phyloP scores from a whole-genome alignment of 1,139 yeast species.

The Saccharomyces hybrid region DNA sequence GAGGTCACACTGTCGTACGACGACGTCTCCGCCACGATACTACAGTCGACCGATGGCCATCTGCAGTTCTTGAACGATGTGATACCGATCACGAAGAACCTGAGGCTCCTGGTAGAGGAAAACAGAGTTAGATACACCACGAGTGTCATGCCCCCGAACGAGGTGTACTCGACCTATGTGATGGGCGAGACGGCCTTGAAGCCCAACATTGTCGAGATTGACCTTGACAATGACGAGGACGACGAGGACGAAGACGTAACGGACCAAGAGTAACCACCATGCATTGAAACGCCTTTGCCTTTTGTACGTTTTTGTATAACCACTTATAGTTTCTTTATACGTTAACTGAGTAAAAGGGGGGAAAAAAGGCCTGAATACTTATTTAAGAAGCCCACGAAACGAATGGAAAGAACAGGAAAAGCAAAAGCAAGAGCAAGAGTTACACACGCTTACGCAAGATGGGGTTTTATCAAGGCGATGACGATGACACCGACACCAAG shows the following conservation, averaged over 20 bases:
- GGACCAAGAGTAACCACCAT: background rate
- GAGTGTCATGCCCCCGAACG: background rate
- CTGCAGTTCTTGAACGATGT: slow-evolving; percentile 60
- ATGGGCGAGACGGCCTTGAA: slow-evolving; percentile 4
- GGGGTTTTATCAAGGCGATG: slow-evolving; percentile 16
- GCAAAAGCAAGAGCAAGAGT: background rate
- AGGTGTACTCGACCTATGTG: background rate
- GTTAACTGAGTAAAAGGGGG: background rate
- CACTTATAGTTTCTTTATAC: background rate
- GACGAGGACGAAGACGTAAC: background rate
- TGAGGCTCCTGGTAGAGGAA: slow-evolving; percentile 40
- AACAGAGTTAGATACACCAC: slow-evolving; percentile 38
- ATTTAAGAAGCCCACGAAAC: background rate
- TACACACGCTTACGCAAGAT: slow-evolving; percentile 2
- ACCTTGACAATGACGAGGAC: background rate
- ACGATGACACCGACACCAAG: slow-evolving; percentile 1
- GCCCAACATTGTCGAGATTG: slow-evolving; percentile 4
- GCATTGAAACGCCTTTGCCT: background rate
- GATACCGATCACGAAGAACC: slow-evolving; percentile 48
- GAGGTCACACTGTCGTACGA: slow-evolving; percentile 39
- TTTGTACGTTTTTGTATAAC: background rate
- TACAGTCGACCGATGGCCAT: slow-evolving; percentile 60
- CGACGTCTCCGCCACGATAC: slow-evolving; percentile 50
- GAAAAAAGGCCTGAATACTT: background rate
- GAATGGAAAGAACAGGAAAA: background rate